Evolutionary conservation across 768 basidiomycete species (phyloP), one percentile per base, ranked within the genome.

Genomic region (Calocybe gangraenosa): DNA sequence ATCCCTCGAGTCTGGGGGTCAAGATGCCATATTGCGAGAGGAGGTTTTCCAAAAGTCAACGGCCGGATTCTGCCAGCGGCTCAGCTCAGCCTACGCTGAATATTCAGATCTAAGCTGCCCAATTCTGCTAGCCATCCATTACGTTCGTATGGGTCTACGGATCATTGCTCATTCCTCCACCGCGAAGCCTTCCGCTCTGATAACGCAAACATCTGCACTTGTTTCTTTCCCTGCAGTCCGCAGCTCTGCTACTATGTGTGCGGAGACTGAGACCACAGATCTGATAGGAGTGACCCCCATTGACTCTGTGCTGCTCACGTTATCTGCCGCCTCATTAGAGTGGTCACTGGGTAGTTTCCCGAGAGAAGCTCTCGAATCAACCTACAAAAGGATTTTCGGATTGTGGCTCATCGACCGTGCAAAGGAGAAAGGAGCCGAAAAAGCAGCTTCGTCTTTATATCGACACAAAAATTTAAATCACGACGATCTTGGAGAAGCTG

Each of bases 401-500:
- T 73, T 95, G 17, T 97, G 95, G 95, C 71, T 81, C 34, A 80
- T 84, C 34, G 88, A 96, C 53, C 79, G 81, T 19, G 79, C 82
- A 22, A 82, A 78, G 52, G 81, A 82, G 48, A 75, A 78, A 30
- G 75, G 87, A 50, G 71, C 65, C n/a, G 76, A 78, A 23, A 73
- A 76, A 19, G 79, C 79, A 10, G 76, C 82, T 0, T 78, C 76
- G 20, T 85, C 87, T 17, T 65, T 98, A 2, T 99, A 98, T 68
- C 82, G 86, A 19, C 71, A 71, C 37, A 79, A 74, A 31, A 71
- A 72, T 34, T 58, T 73, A 19, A 71, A 79, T 11, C 65, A 87
- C 37, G 67, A 74, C 21, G 73, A 73, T 21, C 61, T 73, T 8
- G 76, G 74, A 10, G 93, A 94, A 48, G 79, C 78, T 3, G 87